phyloP scores from a whole-genome alignment of 2,329 filamentous ascomycete genomes.

The Colletotrichum musicola region DNA sequence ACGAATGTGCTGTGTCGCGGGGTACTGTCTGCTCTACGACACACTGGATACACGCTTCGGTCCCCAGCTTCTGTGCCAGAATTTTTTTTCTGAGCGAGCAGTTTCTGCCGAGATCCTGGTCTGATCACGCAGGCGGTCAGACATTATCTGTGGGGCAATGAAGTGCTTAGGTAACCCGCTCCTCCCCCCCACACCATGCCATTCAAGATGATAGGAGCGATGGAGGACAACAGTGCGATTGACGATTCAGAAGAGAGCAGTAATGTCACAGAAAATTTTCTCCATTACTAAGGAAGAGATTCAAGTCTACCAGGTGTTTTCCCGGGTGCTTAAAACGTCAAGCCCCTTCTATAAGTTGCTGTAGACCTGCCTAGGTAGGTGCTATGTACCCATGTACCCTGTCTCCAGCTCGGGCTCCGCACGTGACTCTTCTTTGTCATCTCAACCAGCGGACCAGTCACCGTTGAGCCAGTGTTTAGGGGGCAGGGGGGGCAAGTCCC shows the following conservation, averaged over 20 bases:
- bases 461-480: conserved; percentile 5
- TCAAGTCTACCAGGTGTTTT: too few relatives aligned
- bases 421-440: conserved; percentile 28
- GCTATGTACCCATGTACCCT: too few relatives aligned
- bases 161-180: neutral
- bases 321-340: too few relatives aligned
- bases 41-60: conserved; percentile 3
- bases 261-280: too few relatives aligned
- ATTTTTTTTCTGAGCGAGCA: conserved; percentile 39
- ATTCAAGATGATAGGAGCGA: too few relatives aligned
- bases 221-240: too few relatives aligned
- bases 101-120: conserved; percentile 37
- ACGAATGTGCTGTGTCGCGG: conserved; percentile 10
- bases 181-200: neutral
- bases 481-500: conserved; percentile 14
- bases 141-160: neutral
- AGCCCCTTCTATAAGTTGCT: too few relatives aligned
- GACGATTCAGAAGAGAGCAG: too few relatives aligned
- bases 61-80: conserved; percentile 34
- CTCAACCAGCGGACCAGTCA: conserved; percentile 1
- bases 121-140: conserved; percentile 1
- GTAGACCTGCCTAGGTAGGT: too few relatives aligned
- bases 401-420: neutral
- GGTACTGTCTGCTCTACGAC: conserved; percentile 28
- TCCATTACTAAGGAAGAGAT: too few relatives aligned